Percentiles rank a stretch among this genome's conserved stretches.
These are phyloP conservation scores for Solanum okadae DNA, from an alignment of 257 asterid genomes.

Conservation along the genomic window DNA sequence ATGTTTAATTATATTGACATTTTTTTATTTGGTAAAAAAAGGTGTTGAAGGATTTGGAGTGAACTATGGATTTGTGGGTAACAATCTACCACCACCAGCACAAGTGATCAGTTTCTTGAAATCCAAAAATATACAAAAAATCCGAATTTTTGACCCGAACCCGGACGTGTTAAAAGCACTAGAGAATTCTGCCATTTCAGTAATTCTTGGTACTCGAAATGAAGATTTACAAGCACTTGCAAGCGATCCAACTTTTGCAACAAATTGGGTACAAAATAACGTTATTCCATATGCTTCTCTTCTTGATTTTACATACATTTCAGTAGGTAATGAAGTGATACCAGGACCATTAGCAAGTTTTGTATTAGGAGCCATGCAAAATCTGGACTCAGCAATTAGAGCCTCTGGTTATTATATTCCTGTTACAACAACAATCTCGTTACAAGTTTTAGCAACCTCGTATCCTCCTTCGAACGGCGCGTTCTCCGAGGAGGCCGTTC, in stretches of 20 bases:
- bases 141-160: conserved; percentile 21
- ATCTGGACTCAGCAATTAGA: conserved; percentile 16
- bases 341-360: conserved; percentile 20
- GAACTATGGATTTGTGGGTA: conserved; percentile 30
- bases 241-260: conserved; percentile 7
- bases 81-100: conserved; percentile 22
- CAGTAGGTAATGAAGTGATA: conserved; percentile 39
- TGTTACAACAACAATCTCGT: conserved; percentile 21
- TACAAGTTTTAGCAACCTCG: conserved; percentile 8
- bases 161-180: conserved; percentile 15
- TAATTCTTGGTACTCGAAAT: conserved; percentile 22
- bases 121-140: conserved; percentile 5
- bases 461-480: conserved; percentile 30
- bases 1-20: not conserved
- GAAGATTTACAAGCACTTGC: conserved; percentile 21
- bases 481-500: not conserved
- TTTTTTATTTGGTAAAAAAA: not conserved
- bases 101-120: conserved; percentile 6
- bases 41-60: conserved; percentile 29
- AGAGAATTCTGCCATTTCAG: conserved; percentile 14
- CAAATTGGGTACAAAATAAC: conserved; percentile 20
- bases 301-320: conserved; percentile 2
- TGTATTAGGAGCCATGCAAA: conserved; percentile 26
- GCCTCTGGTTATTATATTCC: conserved; percentile 1
- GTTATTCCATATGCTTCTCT: conserved; percentile 7